Conservation (phyloP, 805 yeast species). For the Wilhelminamyces savonicus region DNA sequence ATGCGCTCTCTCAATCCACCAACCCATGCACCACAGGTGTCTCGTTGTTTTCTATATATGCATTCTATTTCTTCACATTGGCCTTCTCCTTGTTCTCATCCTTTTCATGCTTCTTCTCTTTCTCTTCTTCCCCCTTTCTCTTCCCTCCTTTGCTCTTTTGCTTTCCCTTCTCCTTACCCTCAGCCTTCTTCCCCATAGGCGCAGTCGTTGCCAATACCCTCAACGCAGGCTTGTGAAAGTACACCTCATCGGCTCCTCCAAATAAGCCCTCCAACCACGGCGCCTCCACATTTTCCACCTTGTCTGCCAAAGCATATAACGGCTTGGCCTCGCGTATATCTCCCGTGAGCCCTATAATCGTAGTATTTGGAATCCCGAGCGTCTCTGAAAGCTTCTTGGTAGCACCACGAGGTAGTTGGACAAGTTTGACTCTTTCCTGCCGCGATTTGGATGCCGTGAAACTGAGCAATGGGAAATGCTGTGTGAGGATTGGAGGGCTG, state of each 20-base stretch:
- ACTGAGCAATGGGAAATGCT: conserved; percentile 54
- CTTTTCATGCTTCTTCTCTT: neutral
- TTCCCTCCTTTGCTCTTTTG: neutral
- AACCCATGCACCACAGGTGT: no score
- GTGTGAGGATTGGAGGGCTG: conserved; percentile 42
- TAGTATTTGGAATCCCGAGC: conserved; percentile 20
- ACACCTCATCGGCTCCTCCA: conserved; percentile 4
- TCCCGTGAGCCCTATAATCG: conserved; percentile 30
- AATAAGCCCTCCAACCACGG: conserved; percentile 40
- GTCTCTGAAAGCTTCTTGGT: conserved; percentile 22
- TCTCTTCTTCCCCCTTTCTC: conserved; percentile 1
- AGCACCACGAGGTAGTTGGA: conserved; percentile 52
- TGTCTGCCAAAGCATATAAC: conserved; percentile 17
- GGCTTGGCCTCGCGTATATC: conserved; percentile 19
- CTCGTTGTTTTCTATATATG: neutral
- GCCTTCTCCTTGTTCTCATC: conserved; percentile 1
- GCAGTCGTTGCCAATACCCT: conserved; percentile 42
- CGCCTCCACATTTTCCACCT: conserved; percentile 32
- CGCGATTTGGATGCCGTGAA: conserved; percentile 34
- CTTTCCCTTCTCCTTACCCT: conserved; percentile 10
- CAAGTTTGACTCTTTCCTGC: conserved; percentile 40
- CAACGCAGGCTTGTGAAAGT: conserved; percentile 30
- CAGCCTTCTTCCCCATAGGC: conserved; percentile 28
- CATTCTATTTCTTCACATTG: conserved; percentile 1
- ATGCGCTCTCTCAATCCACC: no score